Evolutionary conservation across 345 rosid genomes (phyloP).

Genomic region (Populus nigra): DNA sequence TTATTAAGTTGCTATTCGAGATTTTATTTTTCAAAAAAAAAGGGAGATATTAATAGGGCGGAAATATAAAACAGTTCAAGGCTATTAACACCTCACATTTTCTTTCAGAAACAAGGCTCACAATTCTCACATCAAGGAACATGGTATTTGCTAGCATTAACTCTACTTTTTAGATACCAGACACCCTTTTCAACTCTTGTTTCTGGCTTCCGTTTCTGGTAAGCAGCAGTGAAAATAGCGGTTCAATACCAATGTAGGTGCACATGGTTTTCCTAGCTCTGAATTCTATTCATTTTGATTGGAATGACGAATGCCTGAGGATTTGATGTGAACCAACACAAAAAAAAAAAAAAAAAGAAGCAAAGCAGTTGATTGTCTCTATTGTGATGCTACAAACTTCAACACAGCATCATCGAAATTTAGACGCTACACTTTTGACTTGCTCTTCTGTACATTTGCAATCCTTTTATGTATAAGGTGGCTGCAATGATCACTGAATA

Average conservation of each 20-base stretch:
- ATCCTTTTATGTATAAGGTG: neutral
- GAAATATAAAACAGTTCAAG: no score
- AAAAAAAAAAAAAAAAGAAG: no score
- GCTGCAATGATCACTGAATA: slow-evolving; percentile 12
- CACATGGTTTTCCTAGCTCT: neutral
- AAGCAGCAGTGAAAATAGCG: neutral
- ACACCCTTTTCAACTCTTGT: neutral
- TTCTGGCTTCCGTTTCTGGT: slow-evolving; percentile 1
- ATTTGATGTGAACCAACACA: neutral
- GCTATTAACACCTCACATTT: no score
- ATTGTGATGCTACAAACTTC: neutral
- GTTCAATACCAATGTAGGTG: neutral
- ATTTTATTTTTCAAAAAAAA: no score
- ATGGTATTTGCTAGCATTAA: neutral
- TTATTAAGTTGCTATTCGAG: no score
- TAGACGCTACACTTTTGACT: neutral
- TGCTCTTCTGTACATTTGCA: neutral
- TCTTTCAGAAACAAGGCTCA: no score
- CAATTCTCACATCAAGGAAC: no score
- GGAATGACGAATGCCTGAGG: neutral
- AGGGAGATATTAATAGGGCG: no score
- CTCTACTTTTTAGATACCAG: neutral
- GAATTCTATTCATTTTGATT: neutral
- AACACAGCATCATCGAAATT: neutral
- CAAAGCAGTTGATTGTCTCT: neutral